Percentiles rank a stretch among this genome's conserved stretches.
phyloP scores from a whole-genome alignment of 257 asterid species.

The Salvia hispanica region DNA sequence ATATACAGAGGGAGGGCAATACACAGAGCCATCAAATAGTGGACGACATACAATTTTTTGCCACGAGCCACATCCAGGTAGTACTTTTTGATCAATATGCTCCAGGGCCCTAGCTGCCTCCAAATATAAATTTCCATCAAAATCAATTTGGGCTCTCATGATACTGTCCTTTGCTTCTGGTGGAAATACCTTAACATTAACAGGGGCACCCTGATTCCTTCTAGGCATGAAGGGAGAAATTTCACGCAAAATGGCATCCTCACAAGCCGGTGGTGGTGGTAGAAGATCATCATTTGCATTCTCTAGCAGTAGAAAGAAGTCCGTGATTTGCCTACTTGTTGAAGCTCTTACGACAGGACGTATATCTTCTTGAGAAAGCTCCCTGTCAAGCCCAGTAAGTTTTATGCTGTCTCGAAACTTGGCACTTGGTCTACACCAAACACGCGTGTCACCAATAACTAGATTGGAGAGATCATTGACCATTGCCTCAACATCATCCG shows the following conservation, averaged over 20 bases:
- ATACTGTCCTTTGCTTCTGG: slow-evolving; percentile 57
- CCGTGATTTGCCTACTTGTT: slow-evolving; percentile 52
- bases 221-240: slow-evolving; percentile 81
- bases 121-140: slow-evolving; percentile 80
- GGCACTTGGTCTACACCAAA: slow-evolving; percentile 44
- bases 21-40: slow-evolving; percentile 72
- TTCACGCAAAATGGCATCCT: slow-evolving; percentile 72
- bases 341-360: slow-evolving; percentile 42
- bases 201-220: slow-evolving; percentile 58
- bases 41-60: slow-evolving; percentile 81
- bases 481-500: slow-evolving; percentile 52
- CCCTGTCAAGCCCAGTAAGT: slow-evolving; percentile 54
- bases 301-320: slow-evolving; percentile 64
- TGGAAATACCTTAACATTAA: slow-evolving; percentile 73
- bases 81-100: slow-evolving; percentile 71
- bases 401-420: slow-evolving; percentile 42
- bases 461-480: slow-evolving; percentile 55
- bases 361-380: slow-evolving; percentile 64
- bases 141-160: slow-evolving; percentile 66
- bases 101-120: slow-evolving; percentile 95
- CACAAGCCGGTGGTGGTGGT: slow-evolving; percentile 54
- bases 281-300: slow-evolving; percentile 54
- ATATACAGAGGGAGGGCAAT: slow-evolving; percentile 76
- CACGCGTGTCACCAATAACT: slow-evolving; percentile 45
- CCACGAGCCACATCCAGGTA: slow-evolving; percentile 76